Conservation (phyloP, 2,329 filamentous ascomycete species). For the Pseudogymnoascus sp. region DNA sequence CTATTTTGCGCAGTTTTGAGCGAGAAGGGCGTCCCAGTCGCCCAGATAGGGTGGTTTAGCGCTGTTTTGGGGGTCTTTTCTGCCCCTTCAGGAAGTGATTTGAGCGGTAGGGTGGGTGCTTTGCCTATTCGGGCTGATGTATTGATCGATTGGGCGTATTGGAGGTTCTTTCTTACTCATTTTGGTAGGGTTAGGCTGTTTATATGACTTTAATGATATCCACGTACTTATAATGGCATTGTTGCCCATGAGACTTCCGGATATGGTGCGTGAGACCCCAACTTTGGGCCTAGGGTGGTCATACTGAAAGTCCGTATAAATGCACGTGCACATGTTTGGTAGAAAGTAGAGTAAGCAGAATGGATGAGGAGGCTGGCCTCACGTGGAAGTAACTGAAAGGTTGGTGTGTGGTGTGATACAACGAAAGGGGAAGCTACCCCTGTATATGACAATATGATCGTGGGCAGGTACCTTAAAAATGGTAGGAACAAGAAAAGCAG, state of each 20-base stretch:
- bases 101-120: background rate
- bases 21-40: slow-evolving; percentile 8
- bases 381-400: background rate
- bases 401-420: background rate
- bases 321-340: background rate
- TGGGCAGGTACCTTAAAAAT: background rate
- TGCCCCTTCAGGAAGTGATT: slow-evolving; percentile 1
- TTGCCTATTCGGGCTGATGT: background rate
- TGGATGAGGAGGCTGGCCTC: background rate
- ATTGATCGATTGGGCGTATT: slow-evolving; percentile 2
- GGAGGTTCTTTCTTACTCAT: slow-evolving; percentile 6
- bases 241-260: background rate
- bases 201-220: slow-evolving; percentile 9
- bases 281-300: background rate
- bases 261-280: background rate
- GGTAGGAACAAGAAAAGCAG: background rate
- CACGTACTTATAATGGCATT: slow-evolving; percentile 2
- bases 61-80: background rate
- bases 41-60: background rate
- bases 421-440: background rate
- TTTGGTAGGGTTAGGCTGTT: background rate
- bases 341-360: background rate
- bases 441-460: background rate
- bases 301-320: background rate
- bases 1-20: slow-evolving; percentile 2